Conservation (phyloP, 495 filamentous ascomycete genomes). For the Xylaria telfairii region DNA sequence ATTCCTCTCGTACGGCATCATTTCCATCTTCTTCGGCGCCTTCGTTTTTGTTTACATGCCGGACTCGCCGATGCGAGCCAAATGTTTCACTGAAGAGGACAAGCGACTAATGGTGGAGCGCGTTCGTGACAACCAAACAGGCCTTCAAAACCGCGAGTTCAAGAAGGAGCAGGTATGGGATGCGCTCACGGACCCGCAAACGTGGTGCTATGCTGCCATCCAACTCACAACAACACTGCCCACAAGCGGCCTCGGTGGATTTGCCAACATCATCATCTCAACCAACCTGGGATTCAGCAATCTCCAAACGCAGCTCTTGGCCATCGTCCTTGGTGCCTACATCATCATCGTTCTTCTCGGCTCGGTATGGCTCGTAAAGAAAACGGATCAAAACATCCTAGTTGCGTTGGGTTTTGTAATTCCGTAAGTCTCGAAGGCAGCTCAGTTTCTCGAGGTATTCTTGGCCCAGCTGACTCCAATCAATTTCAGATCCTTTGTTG, state of each 20-base stretch:
- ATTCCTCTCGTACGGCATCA: constrained; percentile 58
- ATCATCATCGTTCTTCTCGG: constrained; percentile 70
- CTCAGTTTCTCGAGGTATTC: constrained; percentile 19
- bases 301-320: constrained; percentile 62
- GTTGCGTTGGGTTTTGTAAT: constrained; percentile 68
- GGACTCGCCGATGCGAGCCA: constrained; percentile 67
- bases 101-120: constrained; percentile 65
- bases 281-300: constrained; percentile 55
- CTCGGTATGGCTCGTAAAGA: constrained; percentile 69
- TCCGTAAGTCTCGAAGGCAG: constrained; percentile 54
- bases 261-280: constrained; percentile 68
- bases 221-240: constrained; percentile 71
- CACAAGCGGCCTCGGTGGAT: constrained; percentile 69
- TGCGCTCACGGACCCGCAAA: constrained; percentile 57
- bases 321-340: constrained; percentile 74
- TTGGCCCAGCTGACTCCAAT: constrained; percentile 29
- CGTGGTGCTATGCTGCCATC: constrained; percentile 57
- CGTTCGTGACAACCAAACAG: constrained; percentile 66
- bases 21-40: constrained; percentile 61
- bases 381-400: constrained; percentile 65
- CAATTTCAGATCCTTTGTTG: constrained; percentile 53
- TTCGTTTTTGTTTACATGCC: constrained; percentile 68
- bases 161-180: constrained; percentile 52
- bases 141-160: constrained; percentile 67
- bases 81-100: constrained; percentile 61